phyloP scores from a whole-genome alignment of 2,329 filamentous ascomycete genomes.

The Calycina herbarum region DNA sequence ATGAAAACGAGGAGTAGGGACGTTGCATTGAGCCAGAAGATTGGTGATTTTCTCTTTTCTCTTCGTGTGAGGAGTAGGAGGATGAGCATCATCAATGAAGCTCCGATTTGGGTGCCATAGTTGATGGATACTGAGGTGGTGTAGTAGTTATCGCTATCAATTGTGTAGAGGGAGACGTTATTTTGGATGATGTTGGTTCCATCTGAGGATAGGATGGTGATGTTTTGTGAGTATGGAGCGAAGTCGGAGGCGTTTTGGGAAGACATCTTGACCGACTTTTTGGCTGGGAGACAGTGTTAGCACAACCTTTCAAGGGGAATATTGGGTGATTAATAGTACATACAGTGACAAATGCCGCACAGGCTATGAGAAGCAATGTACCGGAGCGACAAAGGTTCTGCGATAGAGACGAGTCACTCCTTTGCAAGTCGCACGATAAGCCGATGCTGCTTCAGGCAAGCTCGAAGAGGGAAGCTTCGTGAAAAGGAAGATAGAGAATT shows the following conservation, averaged over 20 bases:
- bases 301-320: too few species aligned
- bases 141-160: constrained; percentile 50
- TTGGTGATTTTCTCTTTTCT: constrained; percentile 56
- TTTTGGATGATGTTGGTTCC: constrained; percentile 40
- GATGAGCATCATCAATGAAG: constrained; percentile 55
- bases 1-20: constrained; percentile 56
- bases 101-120: constrained; percentile 60
- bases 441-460: too few species aligned
- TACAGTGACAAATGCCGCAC: too few species aligned
- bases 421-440: too few species aligned
- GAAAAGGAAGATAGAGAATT: too few species aligned
- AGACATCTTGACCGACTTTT: constrained; percentile 41
- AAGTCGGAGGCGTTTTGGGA: constrained; percentile 45
- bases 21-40: constrained; percentile 60
- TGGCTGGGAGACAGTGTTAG: neutral
- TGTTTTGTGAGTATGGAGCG: constrained; percentile 51
- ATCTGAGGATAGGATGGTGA: constrained; percentile 49
- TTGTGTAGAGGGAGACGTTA: constrained; percentile 41
- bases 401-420: too few species aligned
- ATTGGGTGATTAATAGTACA: too few species aligned
- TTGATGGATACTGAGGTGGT: constrained; percentile 53
- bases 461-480: too few species aligned
- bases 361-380: too few species aligned
- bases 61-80: constrained; percentile 57
- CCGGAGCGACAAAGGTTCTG: too few species aligned